A percentile compares a stretch with the other conserved stretches of the same genome.
phyloP scores from a whole-genome alignment of 78 protist genomes.

The Polysphondylium violaceum region DNA sequence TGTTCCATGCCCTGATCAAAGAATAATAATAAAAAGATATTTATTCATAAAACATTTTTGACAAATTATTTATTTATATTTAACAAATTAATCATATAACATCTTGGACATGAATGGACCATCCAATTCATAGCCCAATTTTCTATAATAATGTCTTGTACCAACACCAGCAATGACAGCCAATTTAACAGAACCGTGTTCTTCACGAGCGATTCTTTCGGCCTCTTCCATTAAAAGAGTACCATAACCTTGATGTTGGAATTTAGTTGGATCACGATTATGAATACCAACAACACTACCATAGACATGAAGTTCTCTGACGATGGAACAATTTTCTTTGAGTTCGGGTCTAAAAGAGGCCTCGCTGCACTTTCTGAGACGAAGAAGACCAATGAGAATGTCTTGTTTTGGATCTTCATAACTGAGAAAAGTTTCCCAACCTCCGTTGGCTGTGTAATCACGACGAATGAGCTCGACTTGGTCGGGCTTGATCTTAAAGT shows the following conservation, averaged over 20 bases:
- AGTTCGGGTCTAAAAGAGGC: conserved; percentile 90
- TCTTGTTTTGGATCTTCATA: conserved; percentile 97
- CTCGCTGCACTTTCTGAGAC: conserved; percentile 90
- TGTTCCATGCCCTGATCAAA: too few relatives aligned
- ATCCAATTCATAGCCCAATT: conserved; percentile 95
- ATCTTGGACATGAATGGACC: conserved; percentile 92
- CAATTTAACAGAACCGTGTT: conserved; percentile 89
- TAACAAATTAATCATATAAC: too few relatives aligned
- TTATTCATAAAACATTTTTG: too few relatives aligned
- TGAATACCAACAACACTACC: conserved; percentile 94
- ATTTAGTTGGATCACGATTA: conserved; percentile 83
- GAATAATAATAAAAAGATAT: too few relatives aligned
- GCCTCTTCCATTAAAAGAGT: conserved; percentile 97
- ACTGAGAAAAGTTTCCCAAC: conserved; percentile 97
- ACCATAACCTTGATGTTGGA: conserved; percentile 97
- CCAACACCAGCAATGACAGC: conserved; percentile 98
- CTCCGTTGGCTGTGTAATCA: conserved; percentile 96
- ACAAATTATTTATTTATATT: too few relatives aligned
- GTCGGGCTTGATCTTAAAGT: conserved; percentile 83
- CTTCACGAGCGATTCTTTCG: conserved; percentile 96
- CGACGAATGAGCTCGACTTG: conserved; percentile 96
- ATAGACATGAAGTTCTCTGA: conserved; percentile 98
- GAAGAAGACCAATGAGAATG: conserved; percentile 93
- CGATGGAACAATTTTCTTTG: conserved; percentile 85
- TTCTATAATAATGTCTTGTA: conserved; percentile 96